These are phyloP conservation scores for Erysimum cheiri DNA, from an alignment of 441 rosid genomes.

Conservation along the genomic window DNA sequence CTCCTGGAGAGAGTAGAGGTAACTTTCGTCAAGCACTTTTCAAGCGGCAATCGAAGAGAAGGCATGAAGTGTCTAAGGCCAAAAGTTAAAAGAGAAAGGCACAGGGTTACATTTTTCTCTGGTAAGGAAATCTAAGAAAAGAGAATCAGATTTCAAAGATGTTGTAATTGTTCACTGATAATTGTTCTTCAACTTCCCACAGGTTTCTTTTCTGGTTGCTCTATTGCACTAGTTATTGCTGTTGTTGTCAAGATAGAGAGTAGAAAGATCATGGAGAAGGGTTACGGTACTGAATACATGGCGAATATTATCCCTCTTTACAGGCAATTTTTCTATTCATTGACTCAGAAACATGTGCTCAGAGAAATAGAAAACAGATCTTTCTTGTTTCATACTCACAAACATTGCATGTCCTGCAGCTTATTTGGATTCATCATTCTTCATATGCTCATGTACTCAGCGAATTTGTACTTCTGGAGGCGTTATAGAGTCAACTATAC, in stretches of 20 bases:
- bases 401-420: conserved; percentile 55
- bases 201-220: conserved; percentile 77
- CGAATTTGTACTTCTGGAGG: conserved; percentile 74
- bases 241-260: conserved; percentile 59
- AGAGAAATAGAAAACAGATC: not conserved
- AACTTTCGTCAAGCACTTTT: conserved; percentile 63
- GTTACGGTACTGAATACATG: conserved; percentile 59
- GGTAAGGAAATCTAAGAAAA: conserved; percentile 46
- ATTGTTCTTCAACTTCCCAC: conserved; percentile 33
- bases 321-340: conserved; percentile 51
- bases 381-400: conserved; percentile 21
- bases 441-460: conserved; percentile 66
- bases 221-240: conserved; percentile 59
- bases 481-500: conserved; percentile 69
- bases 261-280: conserved; percentile 52
- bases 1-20: conserved; percentile 69
- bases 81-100: conserved; percentile 63
- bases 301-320: conserved; percentile 76
- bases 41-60: conserved; percentile 60
- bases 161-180: conserved; percentile 12
- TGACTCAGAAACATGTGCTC: conserved; percentile 13
- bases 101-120: conserved; percentile 65
- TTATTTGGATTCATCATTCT: conserved; percentile 66
- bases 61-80: conserved; percentile 71
- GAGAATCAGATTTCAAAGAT: not conserved